These are phyloP conservation scores for Scheffersomyces insectosa DNA, from an alignment of 1,139 yeast species.

Conservation along the genomic window DNA sequence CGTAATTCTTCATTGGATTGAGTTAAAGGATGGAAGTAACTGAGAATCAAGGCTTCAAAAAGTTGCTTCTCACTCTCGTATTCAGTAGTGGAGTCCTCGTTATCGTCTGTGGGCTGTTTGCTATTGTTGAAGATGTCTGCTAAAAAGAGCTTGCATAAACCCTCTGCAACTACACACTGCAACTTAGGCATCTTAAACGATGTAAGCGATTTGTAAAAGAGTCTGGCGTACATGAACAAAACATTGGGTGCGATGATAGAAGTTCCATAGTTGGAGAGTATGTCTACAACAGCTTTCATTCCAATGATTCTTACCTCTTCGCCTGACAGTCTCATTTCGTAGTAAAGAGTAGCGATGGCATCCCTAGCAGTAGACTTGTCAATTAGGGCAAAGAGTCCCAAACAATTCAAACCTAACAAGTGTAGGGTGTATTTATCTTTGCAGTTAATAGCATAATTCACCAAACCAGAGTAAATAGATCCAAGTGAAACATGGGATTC, in stretches of 20 bases:
- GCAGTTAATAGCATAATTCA: conserved; percentile 78
- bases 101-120: conserved; percentile 5
- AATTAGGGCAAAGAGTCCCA: conserved; percentile 77
- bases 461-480: conserved; percentile 73
- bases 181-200: conserved; percentile 60
- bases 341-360: conserved; percentile 15
- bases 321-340: conserved; percentile 29
- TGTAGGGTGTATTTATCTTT: conserved; percentile 58
- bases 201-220: conserved; percentile 67
- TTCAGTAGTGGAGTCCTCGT: conserved; percentile 21
- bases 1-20: conserved; percentile 64
- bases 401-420: conserved; percentile 69
- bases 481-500: conserved; percentile 66
- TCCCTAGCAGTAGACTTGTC: conserved; percentile 40
- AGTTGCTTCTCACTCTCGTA: conserved; percentile 41
- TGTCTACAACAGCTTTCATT: conserved; percentile 72
- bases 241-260: conserved; percentile 54
- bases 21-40: conserved; percentile 74
- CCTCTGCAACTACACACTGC: conserved; percentile 84
- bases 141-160: conserved; percentile 77
- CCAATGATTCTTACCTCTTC: conserved; percentile 62
- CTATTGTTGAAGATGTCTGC: conserved; percentile 75
- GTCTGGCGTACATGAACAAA: conserved; percentile 47
- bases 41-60: conserved; percentile 67
- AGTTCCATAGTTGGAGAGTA: conserved; percentile 74